phyloP scores from a whole-genome alignment of 257 asterid species.

The Forsythia suspensa region DNA sequence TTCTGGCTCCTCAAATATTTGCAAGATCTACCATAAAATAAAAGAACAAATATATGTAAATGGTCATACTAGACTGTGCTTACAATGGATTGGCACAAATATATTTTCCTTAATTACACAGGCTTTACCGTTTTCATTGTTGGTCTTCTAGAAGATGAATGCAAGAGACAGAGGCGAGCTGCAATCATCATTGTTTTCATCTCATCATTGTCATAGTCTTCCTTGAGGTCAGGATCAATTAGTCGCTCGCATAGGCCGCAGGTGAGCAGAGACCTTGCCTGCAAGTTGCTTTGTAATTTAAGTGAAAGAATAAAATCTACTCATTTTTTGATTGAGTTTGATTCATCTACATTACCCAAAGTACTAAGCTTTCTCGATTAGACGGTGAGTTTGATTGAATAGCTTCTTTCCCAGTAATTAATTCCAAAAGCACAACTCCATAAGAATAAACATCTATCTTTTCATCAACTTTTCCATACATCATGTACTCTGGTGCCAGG shows the following conservation, averaged over 20 bases:
- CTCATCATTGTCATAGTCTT: conserved; percentile 57
- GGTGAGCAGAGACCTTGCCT: conserved; percentile 75
- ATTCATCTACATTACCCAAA: conserved; percentile 48
- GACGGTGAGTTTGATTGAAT: conserved; percentile 35
- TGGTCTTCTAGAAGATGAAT: conserved; percentile 85
- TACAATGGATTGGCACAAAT: background rate
- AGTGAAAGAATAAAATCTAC: background rate
- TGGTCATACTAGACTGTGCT: background rate
- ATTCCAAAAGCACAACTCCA: conserved; percentile 78
- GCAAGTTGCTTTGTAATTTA: conserved; percentile 18
- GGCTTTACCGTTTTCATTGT: conserved; percentile 43
- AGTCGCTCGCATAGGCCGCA: conserved; percentile 59
- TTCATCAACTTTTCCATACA: conserved; percentile 86
- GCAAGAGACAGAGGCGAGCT: conserved; percentile 76
- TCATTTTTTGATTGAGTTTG: background rate
- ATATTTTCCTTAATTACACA: background rate
- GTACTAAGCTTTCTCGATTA: conserved; percentile 64
- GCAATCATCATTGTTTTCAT: conserved; percentile 59
- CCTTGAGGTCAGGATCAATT: conserved; percentile 59
- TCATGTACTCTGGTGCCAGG: conserved; percentile 84
- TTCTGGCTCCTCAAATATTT: conserved; percentile 52
- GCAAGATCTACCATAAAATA: conserved; percentile 53
- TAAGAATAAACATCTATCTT: conserved; percentile 81
- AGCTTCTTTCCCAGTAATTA: conserved; percentile 82
- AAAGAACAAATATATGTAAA: background rate